Evolutionary conservation across 1,284 basidiomycete genomes (phyloP).

Genomic region (Anthracocystis panici-leucophaei): DNA sequence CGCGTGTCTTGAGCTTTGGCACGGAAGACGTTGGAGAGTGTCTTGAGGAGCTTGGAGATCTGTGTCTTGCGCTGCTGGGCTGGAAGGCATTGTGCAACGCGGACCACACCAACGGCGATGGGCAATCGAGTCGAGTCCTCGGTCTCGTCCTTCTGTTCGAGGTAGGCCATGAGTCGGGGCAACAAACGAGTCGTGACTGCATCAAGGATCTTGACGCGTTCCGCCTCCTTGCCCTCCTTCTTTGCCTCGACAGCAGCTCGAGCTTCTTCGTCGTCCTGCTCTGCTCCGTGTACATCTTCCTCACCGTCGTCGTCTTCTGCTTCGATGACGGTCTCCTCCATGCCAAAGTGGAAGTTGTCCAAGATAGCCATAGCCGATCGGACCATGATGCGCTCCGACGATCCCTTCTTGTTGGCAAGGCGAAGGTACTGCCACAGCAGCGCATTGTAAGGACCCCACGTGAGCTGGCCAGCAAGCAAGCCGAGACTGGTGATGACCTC

Average conservation of each 20-base stretch:
- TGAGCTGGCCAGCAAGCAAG: slow-evolving; percentile 53
- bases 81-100: slow-evolving; percentile 86
- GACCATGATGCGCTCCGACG: slow-evolving; percentile 85
- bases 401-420: slow-evolving; percentile 78
- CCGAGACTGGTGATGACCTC: slow-evolving; percentile 81
- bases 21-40: slow-evolving; percentile 86
- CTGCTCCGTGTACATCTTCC: slow-evolving; percentile 74
- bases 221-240: slow-evolving; percentile 29
- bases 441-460: slow-evolving; percentile 87
- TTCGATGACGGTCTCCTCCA: slow-evolving; percentile 46
- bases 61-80: slow-evolving; percentile 73
- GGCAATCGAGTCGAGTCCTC: slow-evolving; percentile 79
- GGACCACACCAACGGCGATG: slow-evolving; percentile 86
- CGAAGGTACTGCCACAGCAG: slow-evolving; percentile 86
- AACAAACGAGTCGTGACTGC: slow-evolving; percentile 75
- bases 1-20: slow-evolving; percentile 94
- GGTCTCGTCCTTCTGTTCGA: slow-evolving; percentile 79
- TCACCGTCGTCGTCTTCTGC: slow-evolving; percentile 68
- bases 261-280: slow-evolving; percentile 31
- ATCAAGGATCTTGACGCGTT: slow-evolving; percentile 75
- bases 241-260: slow-evolving; percentile 14
- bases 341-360: slow-evolving; percentile 88
- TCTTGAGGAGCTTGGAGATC: slow-evolving; percentile 82
- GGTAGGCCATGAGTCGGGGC: slow-evolving; percentile 65
- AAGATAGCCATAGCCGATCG: slow-evolving; percentile 86